These are phyloP conservation scores for Xylaria sp. DNA, from an alignment of 2,329 filamentous ascomycete genomes.

Conservation along the genomic window DNA sequence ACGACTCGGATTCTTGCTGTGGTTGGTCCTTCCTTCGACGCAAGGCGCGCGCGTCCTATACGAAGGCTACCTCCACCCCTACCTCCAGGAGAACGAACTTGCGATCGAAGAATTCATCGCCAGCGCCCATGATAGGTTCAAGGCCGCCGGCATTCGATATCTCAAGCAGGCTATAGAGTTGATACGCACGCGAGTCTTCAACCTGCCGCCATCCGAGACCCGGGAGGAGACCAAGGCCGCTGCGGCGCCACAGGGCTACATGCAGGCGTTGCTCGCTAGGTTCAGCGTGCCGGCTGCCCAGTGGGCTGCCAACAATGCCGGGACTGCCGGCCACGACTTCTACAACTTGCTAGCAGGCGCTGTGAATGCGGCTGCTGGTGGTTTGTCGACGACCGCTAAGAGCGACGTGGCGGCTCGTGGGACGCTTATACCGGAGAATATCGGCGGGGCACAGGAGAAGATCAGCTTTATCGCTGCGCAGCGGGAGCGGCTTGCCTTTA, in stretches of 20 bases:
- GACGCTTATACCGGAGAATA: constrained; percentile 75
- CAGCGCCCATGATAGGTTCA: constrained; percentile 80
- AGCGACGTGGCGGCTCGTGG: constrained; percentile 61
- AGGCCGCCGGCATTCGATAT: constrained; percentile 80
- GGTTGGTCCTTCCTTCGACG: constrained; percentile 97
- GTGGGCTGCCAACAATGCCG: constrained; percentile 60
- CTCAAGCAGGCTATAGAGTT: constrained; percentile 76
- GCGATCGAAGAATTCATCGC: constrained; percentile 93
- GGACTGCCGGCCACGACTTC: constrained; percentile 70
- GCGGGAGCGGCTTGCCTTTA: constrained; percentile 77
- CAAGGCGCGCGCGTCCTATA: constrained; percentile 91
- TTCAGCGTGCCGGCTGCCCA: constrained; percentile 84
- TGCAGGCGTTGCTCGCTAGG: constrained; percentile 82
- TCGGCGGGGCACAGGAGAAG: constrained; percentile 73
- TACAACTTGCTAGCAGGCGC: constrained; percentile 82
- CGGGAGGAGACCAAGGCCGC: constrained; percentile 55
- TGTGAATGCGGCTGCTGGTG: constrained; percentile 69
- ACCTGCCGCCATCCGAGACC: constrained; percentile 70
- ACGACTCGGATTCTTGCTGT: constrained; percentile 86
- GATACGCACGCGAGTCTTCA: constrained; percentile 81
- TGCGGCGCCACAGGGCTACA: constrained; percentile 70
- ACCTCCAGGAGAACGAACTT: constrained; percentile 85
- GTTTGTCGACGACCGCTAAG: constrained; percentile 41
- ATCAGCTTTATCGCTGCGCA: constrained; percentile 81
- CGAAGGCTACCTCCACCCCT: constrained; percentile 85